A percentile compares a stretch with the other conserved stretches of the same genome.
These are phyloP conservation scores for Ophiostoma quercus DNA, from an alignment of 2,329 filamentous ascomycete genomes.

Conservation along the genomic window DNA sequence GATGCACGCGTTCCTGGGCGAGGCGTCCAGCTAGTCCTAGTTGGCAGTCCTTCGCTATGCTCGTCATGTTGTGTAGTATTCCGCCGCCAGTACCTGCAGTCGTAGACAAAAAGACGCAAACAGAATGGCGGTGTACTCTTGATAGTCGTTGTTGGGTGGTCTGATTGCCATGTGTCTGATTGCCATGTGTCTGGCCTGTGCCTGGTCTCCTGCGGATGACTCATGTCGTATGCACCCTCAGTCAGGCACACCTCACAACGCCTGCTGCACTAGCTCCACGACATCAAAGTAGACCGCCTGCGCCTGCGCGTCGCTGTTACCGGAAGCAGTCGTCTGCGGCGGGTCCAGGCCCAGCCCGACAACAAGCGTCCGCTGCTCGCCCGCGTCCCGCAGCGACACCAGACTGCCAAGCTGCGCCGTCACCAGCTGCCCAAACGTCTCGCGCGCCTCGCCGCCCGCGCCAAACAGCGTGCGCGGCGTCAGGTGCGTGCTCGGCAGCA, in stretches of 20 bases:
- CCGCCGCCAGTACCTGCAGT: background rate
- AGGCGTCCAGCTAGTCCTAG: background rate
- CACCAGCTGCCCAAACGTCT: constrained; percentile 80
- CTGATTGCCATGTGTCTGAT: background rate
- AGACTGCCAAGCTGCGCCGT: constrained; percentile 83
- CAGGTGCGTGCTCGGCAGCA: constrained; percentile 72
- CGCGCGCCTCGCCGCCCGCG: constrained; percentile 70
- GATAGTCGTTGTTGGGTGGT: background rate
- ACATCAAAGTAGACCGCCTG: constrained; percentile 58
- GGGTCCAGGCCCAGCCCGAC: constrained; percentile 53
- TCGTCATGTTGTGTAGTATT: background rate
- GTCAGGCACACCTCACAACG: constrained; percentile 36
- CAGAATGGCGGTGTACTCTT: background rate
- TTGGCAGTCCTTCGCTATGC: background rate
- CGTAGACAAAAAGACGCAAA: background rate
- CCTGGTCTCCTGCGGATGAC: background rate
- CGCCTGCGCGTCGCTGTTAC: constrained; percentile 32
- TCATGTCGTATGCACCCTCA: background rate
- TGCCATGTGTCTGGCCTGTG: too few species aligned
- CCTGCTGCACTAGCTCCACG: constrained; percentile 56
- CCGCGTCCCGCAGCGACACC: constrained; percentile 64
- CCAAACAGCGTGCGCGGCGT: constrained; percentile 85
- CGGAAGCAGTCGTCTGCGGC: constrained; percentile 36
- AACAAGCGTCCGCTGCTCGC: constrained; percentile 56
- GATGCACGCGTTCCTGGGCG: background rate